Evolutionary conservation across 116 monocot genomes (phyloP).

Genomic region (Posidonia oceanica): DNA sequence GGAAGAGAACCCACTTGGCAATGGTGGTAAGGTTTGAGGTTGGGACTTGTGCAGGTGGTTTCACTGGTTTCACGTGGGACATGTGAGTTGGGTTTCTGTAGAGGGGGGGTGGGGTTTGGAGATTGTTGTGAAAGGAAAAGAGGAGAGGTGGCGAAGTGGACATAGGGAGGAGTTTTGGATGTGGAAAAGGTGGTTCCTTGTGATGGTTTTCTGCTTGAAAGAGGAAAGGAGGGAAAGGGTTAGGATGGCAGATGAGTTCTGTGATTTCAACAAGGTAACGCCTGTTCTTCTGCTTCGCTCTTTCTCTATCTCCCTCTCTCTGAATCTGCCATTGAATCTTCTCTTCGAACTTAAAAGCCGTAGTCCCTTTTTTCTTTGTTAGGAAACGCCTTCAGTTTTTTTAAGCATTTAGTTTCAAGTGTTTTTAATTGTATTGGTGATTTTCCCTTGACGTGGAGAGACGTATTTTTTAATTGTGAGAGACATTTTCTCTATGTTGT

Average conservation of each 20-base stretch:
- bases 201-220: slow-evolving; percentile 2
- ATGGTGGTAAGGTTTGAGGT: no score
- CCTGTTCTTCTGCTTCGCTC: not conserved
- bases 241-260: slow-evolving; percentile 14
- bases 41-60: no score
- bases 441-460: not conserved
- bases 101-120: not conserved
- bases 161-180: not conserved
- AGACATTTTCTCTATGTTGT: no score
- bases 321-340: not conserved
- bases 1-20: not conserved
- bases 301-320: not conserved
- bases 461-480: not conserved
- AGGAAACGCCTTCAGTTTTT: not conserved
- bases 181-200: not conserved
- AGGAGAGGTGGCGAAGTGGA: not conserved
- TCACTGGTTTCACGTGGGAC: no score
- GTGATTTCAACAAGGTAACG: slow-evolving; percentile 17
- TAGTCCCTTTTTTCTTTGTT: not conserved
- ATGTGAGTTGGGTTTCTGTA: not conserved
- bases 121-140: not conserved
- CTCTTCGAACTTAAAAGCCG: not conserved
- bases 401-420: not conserved
- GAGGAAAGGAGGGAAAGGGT: slow-evolving; percentile 5
- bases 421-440: not conserved